Evolutionary conservation across 768 basidiomycete genomes (phyloP).

Genomic region (Calvatia gigantea): DNA sequence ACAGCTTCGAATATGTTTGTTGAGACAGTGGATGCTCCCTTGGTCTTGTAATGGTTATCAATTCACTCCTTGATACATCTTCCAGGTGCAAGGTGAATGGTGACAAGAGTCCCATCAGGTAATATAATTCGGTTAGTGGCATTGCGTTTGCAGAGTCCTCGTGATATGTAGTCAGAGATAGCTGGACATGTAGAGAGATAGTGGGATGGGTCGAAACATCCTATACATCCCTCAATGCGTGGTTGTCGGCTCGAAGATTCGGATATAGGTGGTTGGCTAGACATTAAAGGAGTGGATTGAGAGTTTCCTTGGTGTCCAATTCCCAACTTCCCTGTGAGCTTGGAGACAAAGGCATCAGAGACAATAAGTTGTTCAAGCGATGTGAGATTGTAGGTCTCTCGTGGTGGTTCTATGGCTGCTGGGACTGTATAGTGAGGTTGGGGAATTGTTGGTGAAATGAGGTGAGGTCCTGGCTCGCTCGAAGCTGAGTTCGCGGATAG

Average conservation of each 20-base stretch:
- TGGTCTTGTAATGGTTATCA: slow-evolving; percentile 9
- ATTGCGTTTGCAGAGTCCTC: neutral
- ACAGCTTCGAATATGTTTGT: slow-evolving; percentile 7
- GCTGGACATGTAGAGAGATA: neutral
- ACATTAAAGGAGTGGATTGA: too few species aligned
- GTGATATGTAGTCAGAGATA: neutral
- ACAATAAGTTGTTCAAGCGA: neutral
- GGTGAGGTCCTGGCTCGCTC: too few species aligned
- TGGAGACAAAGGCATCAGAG: too few species aligned
- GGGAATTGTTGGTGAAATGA: too few species aligned
- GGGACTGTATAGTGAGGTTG: too few species aligned
- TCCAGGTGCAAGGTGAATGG: neutral
- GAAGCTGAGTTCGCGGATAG: too few species aligned
- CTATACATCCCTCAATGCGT: neutral
- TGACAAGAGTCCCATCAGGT: neutral
- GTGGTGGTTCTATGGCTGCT: neutral
- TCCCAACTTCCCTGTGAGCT: too few species aligned
- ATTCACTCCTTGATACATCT: slow-evolving; percentile 1
- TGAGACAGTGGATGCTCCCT: neutral
- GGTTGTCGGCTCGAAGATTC: neutral
- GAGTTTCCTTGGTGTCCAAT: too few species aligned
- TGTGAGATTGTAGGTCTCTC: slow-evolving; percentile 9
- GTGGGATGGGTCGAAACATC: neutral
- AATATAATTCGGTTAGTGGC: neutral
- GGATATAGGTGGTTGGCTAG: too few species aligned